Evolutionary conservation across 352 stramenopile genomes (phyloP).

Genomic region (Paralagenidium karlingii): DNA sequence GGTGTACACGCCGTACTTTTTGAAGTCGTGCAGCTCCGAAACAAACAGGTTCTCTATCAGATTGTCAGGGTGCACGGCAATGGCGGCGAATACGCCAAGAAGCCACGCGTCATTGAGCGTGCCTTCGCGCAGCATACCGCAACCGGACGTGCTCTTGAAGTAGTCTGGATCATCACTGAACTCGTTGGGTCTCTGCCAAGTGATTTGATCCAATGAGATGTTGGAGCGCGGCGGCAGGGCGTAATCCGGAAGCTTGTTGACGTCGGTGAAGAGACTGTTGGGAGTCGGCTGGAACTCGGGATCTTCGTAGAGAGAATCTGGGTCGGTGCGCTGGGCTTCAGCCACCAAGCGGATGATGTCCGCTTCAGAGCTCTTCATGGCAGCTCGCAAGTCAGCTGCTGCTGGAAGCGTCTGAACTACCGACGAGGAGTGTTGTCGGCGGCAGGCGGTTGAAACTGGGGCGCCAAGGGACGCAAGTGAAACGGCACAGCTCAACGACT

Average conservation of each 20-base stretch:
- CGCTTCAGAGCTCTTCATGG: too few species aligned
- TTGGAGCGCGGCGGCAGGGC: slow-evolving; percentile 8
- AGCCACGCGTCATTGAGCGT: slow-evolving; percentile 76
- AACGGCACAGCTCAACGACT: too few species aligned
- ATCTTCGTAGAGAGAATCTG: slow-evolving; percentile 61
- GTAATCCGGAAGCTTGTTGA: slow-evolving; percentile 46
- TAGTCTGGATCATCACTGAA: slow-evolving; percentile 69
- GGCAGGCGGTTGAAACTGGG: too few species aligned
- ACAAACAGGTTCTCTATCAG: slow-evolving; percentile 88
- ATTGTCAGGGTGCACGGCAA: slow-evolving; percentile 67
- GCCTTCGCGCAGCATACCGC: slow-evolving; percentile 41
- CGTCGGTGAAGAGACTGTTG: slow-evolving; percentile 37
- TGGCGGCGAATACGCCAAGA: slow-evolving; percentile 67
- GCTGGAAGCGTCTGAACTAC: too few species aligned
- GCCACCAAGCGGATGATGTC: too few species aligned
- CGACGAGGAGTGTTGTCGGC: too few species aligned
- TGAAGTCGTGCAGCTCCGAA: slow-evolving; percentile 66
- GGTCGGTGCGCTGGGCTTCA: too few species aligned
- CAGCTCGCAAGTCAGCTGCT: too few species aligned
- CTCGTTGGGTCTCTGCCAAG: slow-evolving; percentile 62
- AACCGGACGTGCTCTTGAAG: slow-evolving; percentile 63
- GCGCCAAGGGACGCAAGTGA: too few species aligned
- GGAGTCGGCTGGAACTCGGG: slow-evolving; percentile 27
- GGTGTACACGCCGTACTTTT: slow-evolving; percentile 79
- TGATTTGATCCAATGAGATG: slow-evolving; percentile 10